Evolutionary conservation across 768 basidiomycete species (phyloP).

Genomic region (Phaeotremella skinneri): DNA sequence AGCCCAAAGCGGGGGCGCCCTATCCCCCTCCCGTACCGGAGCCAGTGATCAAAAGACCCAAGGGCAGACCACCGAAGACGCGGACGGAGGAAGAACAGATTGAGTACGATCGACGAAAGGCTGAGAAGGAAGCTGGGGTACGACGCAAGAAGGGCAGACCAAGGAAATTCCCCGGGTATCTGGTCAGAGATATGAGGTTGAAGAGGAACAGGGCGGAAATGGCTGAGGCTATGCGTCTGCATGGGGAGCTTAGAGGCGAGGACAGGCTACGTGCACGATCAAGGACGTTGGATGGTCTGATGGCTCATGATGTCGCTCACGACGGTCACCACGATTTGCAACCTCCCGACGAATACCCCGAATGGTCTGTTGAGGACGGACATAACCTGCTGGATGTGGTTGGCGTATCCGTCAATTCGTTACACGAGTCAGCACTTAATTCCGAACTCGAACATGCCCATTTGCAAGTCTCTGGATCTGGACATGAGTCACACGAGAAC

Average conservation of each 20-base stretch:
- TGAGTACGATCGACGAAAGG: slow-evolving; percentile 23
- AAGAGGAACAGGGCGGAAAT: slow-evolving; percentile 37
- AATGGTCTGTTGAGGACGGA: background rate
- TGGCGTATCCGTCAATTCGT: background rate
- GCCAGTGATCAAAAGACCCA: slow-evolving; percentile 12
- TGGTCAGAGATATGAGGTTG: slow-evolving; percentile 45
- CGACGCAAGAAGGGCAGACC: slow-evolving; percentile 35
- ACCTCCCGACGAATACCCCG: background rate
- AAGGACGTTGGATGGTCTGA: background rate
- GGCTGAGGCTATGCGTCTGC: background rate
- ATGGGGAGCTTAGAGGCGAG: background rate
- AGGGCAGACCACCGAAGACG: slow-evolving; percentile 40
- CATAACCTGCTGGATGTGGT: background rate
- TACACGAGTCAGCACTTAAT: background rate
- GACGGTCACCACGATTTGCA: background rate
- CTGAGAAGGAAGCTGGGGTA: slow-evolving; percentile 31
- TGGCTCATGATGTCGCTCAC: background rate
- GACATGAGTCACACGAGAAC: background rate
- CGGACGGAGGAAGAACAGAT: slow-evolving; percentile 36
- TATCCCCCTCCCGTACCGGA: slow-evolving; percentile 7
- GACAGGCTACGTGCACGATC: no score
- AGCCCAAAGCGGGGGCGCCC: slow-evolving; percentile 40
- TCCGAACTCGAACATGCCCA: background rate
- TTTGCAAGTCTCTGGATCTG: background rate
- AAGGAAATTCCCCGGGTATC: slow-evolving; percentile 41